Evolutionary conservation across 768 basidiomycete species (phyloP), one percentile per base, ranked within the genome.

Genomic region (Amanita pallidorosea): DNA sequence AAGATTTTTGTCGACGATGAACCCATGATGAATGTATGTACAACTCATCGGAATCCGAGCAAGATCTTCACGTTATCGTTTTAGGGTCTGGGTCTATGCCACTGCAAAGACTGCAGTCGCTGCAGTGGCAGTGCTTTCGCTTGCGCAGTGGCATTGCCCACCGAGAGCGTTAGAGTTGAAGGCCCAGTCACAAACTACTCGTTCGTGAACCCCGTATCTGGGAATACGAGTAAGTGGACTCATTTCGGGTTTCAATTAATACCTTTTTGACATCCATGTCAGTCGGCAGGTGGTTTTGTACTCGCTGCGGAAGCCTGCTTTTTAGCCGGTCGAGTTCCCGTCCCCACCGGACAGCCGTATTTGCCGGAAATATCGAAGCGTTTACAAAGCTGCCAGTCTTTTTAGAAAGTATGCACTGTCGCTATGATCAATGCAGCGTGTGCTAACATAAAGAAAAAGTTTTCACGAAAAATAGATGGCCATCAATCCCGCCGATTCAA

Each of bases 221-320:
- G 35, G 7, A 45, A 42, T 40, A 41, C 33, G 6, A 33, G 41
- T 40, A 15, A 31, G 50, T 27, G 7, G 3, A 13, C n/a, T 17
- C n/a, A n/a, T n/a, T n/a, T n/a, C 33, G 2, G 12, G 6, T 2
- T 25, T 27, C 11, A 15, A 29, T 17, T 17, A 8, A 8, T 11
- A 23, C 18, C 27, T 5, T 7, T 27, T 15, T 29, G 1, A 22
- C 20, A 7, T 20, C 23, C n/a, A 3, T 7, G 8, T 7, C 35
- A 51, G 50, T 45, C n/a, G 27, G 35, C 23, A 29, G 50, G 44
- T 44, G 41, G 42, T 51, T 51, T 31, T 51, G 50, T 31, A 0
- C 31, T 5, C 33, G 41, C 7, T 51, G 50, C 35, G 50, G 50
- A 44, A 51, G 43, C 35, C 43, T 45, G 0, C 31, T 51, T 2